Evolutionary conservation across 768 basidiomycete species (phyloP), one percentile per base, ranked within the genome.

Genomic region (Tulasnella sp.): DNA sequence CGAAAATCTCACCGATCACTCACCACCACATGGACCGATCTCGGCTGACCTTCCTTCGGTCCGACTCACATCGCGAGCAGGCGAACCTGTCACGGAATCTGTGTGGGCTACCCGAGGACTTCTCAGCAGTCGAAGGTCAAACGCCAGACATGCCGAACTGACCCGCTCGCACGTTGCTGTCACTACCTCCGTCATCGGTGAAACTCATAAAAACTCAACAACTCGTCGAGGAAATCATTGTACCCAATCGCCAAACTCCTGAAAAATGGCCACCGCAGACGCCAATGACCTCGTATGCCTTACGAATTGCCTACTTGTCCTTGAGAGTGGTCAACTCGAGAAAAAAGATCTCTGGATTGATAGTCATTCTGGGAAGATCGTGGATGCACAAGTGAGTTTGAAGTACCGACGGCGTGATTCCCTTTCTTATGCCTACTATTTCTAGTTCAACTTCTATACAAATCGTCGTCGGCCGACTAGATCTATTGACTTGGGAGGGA

Each of bases 261-360:
- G 34, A 15, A 38, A 38, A 48, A 21, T 23, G 21, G 27, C 27
- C 34, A 62, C 54, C 24, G 24, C 41, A n/a, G 51, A 52, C 4
- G 10, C 44, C 63, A 88, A 89, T 70, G 80, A 80, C 48, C 76
- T 92, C 24, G 73, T 90, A 52, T 88, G 90, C 72, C 90, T 93
- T 72, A 92, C 90, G 41, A 92, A 93, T 71, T 90, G 90, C 65
- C 70, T 86, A 58, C 75, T 94, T 24, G 82, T 86, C 1, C 79
- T 77, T 58, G 88, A 92, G 68, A 88, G 92, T 67, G 90, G 90
- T 17, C 80, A 76, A 52, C 76, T 92, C 17, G 70, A 85, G 34
- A 75, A 83, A 68, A 80, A 81, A 66, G 88, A 91, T 66, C 73
- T 92, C 19, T 91, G 88, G 88, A 79, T 92, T 60, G 87, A 92